phyloP scores from a whole-genome alignment of 2,329 filamentous ascomycete genomes.

The Colletotrichum coccodes region DNA sequence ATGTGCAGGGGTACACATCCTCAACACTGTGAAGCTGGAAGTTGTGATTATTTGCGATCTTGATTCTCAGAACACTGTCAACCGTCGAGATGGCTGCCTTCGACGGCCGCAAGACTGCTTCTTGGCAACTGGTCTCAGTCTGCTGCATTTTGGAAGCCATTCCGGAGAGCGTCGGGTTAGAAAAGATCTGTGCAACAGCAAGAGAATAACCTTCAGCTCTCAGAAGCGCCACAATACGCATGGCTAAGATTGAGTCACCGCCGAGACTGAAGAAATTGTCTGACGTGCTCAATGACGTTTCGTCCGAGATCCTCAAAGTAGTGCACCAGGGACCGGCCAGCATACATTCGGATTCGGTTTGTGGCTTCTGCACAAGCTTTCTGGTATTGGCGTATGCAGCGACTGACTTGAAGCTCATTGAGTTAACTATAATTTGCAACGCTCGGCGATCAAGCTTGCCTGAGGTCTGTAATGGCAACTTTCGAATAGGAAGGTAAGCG shows the following conservation, averaged over 20 bases:
- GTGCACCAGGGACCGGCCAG: conserved; percentile 24
- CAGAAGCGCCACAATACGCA: conserved; percentile 36
- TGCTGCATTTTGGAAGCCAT: conserved; percentile 22
- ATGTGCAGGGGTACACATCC: conserved; percentile 2
- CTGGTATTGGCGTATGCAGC: neutral
- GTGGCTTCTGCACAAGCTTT: neutral
- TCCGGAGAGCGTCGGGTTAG: conserved; percentile 20
- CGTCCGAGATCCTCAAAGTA: conserved; percentile 12
- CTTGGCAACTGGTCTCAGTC: neutral
- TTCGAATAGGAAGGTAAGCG: neutral
- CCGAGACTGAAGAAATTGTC: conserved; percentile 36
- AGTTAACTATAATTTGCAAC: neutral
- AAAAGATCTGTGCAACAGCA: conserved; percentile 30
- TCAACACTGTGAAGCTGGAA: neutral
- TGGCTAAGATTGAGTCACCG: conserved; percentile 39
- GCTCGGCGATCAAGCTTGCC: conserved; percentile 18
- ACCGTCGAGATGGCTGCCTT: neutral
- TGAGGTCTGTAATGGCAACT: neutral
- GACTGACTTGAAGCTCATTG: conserved; percentile 13
- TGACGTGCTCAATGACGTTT: neutral
- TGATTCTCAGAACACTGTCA: neutral
- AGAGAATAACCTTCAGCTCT: conserved; percentile 33
- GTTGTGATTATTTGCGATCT: neutral
- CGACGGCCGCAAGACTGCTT: neutral
- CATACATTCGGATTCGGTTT: neutral